A percentile compares a stretch with the other conserved stretches of the same genome.
Evolutionary conservation across 2,329 filamentous ascomycete species (phyloP).

Genomic region (Microcyclospora pomicola): DNA sequence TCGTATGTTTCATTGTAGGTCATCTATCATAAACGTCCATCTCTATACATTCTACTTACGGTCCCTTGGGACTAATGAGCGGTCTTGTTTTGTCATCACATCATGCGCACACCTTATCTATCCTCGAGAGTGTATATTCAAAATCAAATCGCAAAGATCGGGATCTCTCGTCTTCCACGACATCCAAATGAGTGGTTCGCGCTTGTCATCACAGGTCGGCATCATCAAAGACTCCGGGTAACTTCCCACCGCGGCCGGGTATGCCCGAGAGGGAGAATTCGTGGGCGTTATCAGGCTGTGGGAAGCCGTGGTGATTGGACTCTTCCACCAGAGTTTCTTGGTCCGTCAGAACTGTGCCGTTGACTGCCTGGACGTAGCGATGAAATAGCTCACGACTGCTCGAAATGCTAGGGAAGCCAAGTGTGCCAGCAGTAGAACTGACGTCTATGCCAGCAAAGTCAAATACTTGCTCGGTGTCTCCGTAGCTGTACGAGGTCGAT

Average conservation of each 20-base stretch:
- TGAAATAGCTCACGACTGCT: conserved; percentile 38
- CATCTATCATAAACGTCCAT: too few species aligned
- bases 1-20: too few species aligned
- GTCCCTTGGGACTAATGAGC: too few species aligned
- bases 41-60: too few species aligned
- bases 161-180: too few species aligned
- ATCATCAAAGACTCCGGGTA: too few species aligned
- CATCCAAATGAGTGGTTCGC: too few species aligned
- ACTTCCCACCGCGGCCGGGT: conserved; percentile 7
- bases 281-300: background rate
- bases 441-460: conserved; percentile 35
- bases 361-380: conserved; percentile 42
- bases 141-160: too few species aligned
- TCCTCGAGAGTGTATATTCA: too few species aligned
- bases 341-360: conserved; percentile 40
- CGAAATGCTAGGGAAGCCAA: conserved; percentile 7
- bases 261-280: conserved; percentile 1
- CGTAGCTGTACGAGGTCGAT: conserved; percentile 38
- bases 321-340: conserved; percentile 24
- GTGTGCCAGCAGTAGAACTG: conserved; percentile 3
- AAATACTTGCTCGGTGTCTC: conserved; percentile 44
- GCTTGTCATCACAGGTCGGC: too few species aligned
- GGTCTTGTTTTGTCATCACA: too few species aligned
- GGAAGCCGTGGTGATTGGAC: background rate
- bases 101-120: too few species aligned